phyloP scores from a whole-genome alignment of 441 rosid genomes.

The Gossypium lobatum region DNA sequence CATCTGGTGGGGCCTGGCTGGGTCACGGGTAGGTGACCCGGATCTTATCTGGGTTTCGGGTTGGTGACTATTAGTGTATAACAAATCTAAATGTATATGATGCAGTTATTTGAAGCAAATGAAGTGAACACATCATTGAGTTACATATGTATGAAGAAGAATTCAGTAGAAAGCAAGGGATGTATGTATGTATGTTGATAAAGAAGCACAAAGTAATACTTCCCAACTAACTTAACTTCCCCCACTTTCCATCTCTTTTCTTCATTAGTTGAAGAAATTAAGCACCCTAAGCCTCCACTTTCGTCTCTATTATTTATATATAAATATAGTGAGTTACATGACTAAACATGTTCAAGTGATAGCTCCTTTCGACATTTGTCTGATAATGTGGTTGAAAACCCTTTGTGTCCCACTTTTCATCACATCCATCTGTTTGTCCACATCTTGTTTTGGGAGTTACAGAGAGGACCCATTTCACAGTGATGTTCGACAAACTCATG shows the following conservation, averaged over 20 bases:
- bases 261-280: too few relatives aligned
- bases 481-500: background rate
- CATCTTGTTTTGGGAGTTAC: slow-evolving; percentile 19
- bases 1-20: too few relatives aligned
- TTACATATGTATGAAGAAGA: too few relatives aligned
- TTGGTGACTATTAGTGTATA: too few relatives aligned
- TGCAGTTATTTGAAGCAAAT: too few relatives aligned
- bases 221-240: background rate
- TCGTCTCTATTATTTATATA: background rate
- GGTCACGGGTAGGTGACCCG: too few relatives aligned
- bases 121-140: too few relatives aligned
- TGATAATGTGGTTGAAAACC: slow-evolving; percentile 13
- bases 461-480: background rate
- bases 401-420: slow-evolving; percentile 13
- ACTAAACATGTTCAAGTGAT: background rate
- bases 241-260: background rate
- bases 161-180: too few relatives aligned
- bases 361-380: too few relatives aligned
- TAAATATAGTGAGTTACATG: background rate
- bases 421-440: slow-evolving; percentile 7
- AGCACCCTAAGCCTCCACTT: background rate
- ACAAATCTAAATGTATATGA: too few relatives aligned
- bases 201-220: background rate
- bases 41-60: too few relatives aligned
- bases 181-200: background rate